Conservation (phyloP, 495 filamentous ascomycete species). For the Barbatosphaeria neglecta region DNA sequence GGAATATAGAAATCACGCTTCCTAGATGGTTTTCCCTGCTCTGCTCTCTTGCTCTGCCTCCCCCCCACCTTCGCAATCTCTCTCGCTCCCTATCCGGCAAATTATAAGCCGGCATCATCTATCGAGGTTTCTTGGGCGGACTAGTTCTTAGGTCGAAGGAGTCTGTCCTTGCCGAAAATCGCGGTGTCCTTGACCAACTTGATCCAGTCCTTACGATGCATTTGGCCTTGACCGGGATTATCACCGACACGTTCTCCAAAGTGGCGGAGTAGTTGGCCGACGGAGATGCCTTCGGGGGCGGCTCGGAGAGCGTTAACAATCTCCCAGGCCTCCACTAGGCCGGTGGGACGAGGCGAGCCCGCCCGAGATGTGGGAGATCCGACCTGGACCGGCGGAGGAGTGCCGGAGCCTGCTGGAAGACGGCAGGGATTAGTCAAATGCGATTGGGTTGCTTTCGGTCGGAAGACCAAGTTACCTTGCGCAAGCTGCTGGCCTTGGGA, state of each 20-base stretch:
- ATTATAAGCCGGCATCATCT: too few relatives aligned
- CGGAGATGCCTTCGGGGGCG: slow-evolving; percentile 42
- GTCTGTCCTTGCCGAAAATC: slow-evolving; percentile 29
- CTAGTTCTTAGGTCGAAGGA: slow-evolving; percentile 34
- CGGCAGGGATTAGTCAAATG: neutral
- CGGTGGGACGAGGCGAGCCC: slow-evolving; percentile 7
- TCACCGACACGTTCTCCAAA: slow-evolving; percentile 50
- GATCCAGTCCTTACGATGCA: slow-evolving; percentile 39
- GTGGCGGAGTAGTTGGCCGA: slow-evolving; percentile 45
- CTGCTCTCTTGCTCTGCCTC: neutral
- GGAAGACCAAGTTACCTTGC: neutral
- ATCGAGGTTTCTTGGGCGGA: too few relatives aligned
- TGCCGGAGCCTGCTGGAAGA: neutral
- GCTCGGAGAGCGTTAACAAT: slow-evolving; percentile 48
- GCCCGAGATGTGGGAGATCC: neutral
- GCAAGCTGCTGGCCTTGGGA: neutral
- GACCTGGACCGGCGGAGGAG: neutral
- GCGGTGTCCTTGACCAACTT: slow-evolving; percentile 22
- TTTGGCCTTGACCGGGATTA: slow-evolving; percentile 22
- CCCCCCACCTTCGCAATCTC: too few relatives aligned
- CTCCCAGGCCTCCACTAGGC: slow-evolving; percentile 40
- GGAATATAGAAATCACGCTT: too few relatives aligned
- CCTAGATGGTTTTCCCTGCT: too few relatives aligned
- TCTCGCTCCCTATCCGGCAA: too few relatives aligned
- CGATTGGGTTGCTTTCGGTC: neutral